A percentile compares a stretch with the other conserved stretches of the same genome.
Evolutionary conservation across 1,139 yeast genomes (phyloP).

Genomic region (Meyerozyma sp.): DNA sequence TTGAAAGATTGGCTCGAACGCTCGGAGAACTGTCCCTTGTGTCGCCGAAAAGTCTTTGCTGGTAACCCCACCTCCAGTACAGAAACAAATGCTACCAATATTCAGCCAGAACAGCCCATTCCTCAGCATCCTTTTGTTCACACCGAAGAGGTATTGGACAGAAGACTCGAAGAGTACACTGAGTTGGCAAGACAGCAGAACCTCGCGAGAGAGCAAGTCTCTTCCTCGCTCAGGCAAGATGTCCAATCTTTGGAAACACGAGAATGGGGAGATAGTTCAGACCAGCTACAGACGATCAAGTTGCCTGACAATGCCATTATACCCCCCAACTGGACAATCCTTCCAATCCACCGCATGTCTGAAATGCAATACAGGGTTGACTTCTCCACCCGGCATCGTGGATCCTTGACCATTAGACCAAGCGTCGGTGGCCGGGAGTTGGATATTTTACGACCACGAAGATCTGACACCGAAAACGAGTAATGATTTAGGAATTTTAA

Average conservation of each 20-base stretch:
- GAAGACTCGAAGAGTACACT: background rate
- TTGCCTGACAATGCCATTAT: constrained; percentile 22
- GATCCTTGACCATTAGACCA: constrained; percentile 4
- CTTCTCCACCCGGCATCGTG: constrained; percentile 11
- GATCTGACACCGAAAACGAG: background rate
- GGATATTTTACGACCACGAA: background rate
- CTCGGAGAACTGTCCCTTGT: constrained; percentile 88
- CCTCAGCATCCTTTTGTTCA: background rate
- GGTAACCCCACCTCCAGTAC: background rate
- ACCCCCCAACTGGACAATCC: constrained; percentile 32
- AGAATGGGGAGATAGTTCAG: background rate
- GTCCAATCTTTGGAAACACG: background rate
- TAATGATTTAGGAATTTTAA: background rate
- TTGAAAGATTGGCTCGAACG: constrained; percentile 90
- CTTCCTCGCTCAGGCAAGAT: too few species aligned
- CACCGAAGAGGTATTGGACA: background rate
- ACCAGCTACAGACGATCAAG: constrained; percentile 14
- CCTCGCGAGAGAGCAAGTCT: background rate
- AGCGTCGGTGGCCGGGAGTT: background rate
- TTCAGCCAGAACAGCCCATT: background rate
- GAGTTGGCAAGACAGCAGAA: background rate
- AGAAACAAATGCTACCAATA: background rate
- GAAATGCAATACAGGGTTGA: constrained; percentile 15
- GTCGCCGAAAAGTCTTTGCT: constrained; percentile 65
- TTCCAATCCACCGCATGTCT: constrained; percentile 19